A percentile compares a stretch with the other conserved stretches of the same genome.
Evolutionary conservation across 345 rosid species (phyloP).

Genomic region (Durio zibethinus): DNA sequence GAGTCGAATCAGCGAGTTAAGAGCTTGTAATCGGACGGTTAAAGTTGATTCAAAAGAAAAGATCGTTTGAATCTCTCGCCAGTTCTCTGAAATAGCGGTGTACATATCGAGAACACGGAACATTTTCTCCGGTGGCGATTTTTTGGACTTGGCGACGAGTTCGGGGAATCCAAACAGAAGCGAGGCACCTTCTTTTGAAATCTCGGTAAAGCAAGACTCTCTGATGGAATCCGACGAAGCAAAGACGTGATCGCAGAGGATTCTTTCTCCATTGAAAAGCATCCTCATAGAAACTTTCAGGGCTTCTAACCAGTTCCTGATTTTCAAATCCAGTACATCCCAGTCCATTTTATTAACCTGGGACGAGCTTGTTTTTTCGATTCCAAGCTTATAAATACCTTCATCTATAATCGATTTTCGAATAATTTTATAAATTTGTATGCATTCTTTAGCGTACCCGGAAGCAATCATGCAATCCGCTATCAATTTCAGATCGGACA

Average conservation of each 20-base stretch:
- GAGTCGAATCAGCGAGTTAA: conserved; percentile 43
- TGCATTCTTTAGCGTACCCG: conserved; percentile 73
- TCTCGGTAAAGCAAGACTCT: conserved; percentile 69
- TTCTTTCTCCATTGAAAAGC: conserved; percentile 59
- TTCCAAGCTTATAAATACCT: conserved; percentile 57
- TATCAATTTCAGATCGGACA: conserved; percentile 56
- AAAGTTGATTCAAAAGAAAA: conserved; percentile 50
- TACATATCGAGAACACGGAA: conserved; percentile 57
- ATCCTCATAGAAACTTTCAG: conserved; percentile 46
- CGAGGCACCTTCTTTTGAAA: conserved; percentile 60
- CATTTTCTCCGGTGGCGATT: conserved; percentile 43
- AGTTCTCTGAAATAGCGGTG: conserved; percentile 36
- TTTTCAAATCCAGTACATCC: conserved; percentile 49
- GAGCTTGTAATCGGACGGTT: conserved; percentile 45
- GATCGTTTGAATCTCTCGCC: conserved; percentile 47
- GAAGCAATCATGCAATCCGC: conserved; percentile 81
- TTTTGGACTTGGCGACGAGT: conserved; percentile 45
- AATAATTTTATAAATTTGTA: conserved; percentile 41
- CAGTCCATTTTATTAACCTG: conserved; percentile 53
- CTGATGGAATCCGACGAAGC: conserved; percentile 48
- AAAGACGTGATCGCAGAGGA: conserved; percentile 66
- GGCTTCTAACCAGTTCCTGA: conserved; percentile 60
- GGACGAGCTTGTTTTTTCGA: conserved; percentile 48
- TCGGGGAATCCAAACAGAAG: conserved; percentile 63
- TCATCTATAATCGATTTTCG: conserved; percentile 77